phyloP scores from a whole-genome alignment of 73 alveolate species.

The Uronychia binucleata region DNA sequence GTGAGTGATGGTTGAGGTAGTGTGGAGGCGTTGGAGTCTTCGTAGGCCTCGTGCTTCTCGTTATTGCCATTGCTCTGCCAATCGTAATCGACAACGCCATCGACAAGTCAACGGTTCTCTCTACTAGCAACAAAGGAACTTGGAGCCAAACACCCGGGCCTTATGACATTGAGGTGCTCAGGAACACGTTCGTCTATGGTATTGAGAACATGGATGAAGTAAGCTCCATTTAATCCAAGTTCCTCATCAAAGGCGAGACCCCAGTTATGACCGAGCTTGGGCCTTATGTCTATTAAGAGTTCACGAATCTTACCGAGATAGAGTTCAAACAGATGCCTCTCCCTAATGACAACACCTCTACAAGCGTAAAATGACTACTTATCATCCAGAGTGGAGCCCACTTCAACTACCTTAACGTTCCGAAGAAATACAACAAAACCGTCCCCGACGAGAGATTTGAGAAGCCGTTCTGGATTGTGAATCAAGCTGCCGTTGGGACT shows the following conservation, averaged over 20 bases:
- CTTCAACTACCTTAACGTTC: background rate
- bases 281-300: slow-evolving; percentile 23
- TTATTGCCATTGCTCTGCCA: slow-evolving; percentile 1
- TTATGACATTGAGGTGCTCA: slow-evolving; percentile 24
- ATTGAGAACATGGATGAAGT: slow-evolving; percentile 42
- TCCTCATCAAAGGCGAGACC: slow-evolving; percentile 9
- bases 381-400: background rate
- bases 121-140: slow-evolving; percentile 16
- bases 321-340: background rate
- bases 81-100: background rate
- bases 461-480: slow-evolving; percentile 21
- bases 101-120: background rate
- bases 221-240: background rate
- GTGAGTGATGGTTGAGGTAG: too few relatives aligned
- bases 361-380: background rate
- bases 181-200: slow-evolving; percentile 12
- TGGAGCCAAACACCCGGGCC: slow-evolving; percentile 58
- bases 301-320: background rate
- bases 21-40: background rate
- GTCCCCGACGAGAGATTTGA: slow-evolving; percentile 14
- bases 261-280: slow-evolving; percentile 44
- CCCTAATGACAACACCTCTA: background rate
- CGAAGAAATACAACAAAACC: background rate
- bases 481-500: slow-evolving; percentile 48
- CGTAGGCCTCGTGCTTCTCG: background rate